Conservation (phyloP, 331 rosid species). For the Pyrus hybrid region DNA sequence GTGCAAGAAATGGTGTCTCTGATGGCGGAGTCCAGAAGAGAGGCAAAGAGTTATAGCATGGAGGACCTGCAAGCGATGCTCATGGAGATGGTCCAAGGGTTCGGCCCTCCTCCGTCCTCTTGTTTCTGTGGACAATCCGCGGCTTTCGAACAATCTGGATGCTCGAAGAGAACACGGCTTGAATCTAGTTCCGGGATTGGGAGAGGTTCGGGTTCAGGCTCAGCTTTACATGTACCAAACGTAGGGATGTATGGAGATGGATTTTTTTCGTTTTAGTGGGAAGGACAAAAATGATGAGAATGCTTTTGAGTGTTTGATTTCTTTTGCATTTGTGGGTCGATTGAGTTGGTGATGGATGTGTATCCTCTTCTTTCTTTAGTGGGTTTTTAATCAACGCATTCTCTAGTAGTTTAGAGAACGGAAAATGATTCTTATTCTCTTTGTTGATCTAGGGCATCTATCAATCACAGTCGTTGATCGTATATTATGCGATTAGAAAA, state of each 20-base stretch:
- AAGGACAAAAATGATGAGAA: not conserved
- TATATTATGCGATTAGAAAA: too few relatives aligned
- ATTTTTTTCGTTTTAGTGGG: not conserved
- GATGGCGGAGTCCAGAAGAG: constrained; percentile 46
- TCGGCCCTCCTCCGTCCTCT: constrained; percentile 14
- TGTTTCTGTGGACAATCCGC: constrained; percentile 15
- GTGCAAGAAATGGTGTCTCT: constrained; percentile 64
- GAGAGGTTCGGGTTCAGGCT: constrained; percentile 19
- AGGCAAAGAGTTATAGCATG: constrained; percentile 41
- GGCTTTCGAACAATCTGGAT: constrained; percentile 17
- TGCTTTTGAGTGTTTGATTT: not conserved
- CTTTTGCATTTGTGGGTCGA: too few relatives aligned
- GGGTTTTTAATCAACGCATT: too few relatives aligned
- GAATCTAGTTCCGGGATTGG: constrained; percentile 7
- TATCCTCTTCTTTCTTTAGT: too few relatives aligned
- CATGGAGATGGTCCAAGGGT: constrained; percentile 50
- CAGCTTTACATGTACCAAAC: constrained; percentile 12
- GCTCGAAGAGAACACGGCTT: constrained; percentile 33
- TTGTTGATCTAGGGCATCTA: too few relatives aligned
- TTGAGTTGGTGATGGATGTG: too few relatives aligned
- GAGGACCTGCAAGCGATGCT: constrained; percentile 56
- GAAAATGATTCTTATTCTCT: too few relatives aligned
- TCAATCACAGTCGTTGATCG: too few relatives aligned
- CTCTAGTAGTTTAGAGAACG: too few relatives aligned
- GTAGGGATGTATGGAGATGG: constrained; percentile 11